Conservation (phyloP, 164 flowering plant genomes). For the Tinospora cordifolia region DNA sequence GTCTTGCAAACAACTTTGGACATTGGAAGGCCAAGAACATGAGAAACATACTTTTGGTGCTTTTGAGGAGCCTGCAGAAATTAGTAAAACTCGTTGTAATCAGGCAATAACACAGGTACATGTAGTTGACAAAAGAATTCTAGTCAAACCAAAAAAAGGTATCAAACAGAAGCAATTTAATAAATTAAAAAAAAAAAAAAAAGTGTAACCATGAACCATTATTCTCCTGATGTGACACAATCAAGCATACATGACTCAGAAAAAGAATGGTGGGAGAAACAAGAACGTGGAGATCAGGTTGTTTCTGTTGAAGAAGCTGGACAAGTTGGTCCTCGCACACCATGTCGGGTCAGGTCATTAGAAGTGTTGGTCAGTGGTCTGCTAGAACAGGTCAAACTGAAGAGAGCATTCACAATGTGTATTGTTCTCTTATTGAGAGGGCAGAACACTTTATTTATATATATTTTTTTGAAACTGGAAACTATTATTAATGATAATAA, state of each 20-base stretch:
- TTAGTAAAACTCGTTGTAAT: neutral
- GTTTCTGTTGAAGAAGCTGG: slow-evolving; percentile 59
- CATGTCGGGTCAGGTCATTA: slow-evolving; percentile 83
- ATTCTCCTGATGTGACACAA: slow-evolving; percentile 26
- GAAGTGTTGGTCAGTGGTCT: slow-evolving; percentile 99
- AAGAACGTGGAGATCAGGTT: slow-evolving; percentile 65
- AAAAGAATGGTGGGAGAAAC: slow-evolving; percentile 92
- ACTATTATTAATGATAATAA: slow-evolving; percentile 30
- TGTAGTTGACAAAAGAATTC: neutral
- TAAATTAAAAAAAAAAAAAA: too few species aligned
- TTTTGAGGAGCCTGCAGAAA: slow-evolving; percentile 75
- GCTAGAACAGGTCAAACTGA: slow-evolving; percentile 96
- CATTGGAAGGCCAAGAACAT: slow-evolving; percentile 87
- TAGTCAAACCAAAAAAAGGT: neutral
- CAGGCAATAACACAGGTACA: neutral
- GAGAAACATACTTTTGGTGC: slow-evolving; percentile 84
- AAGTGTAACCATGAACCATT: too few species aligned
- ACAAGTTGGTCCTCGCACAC: slow-evolving; percentile 81
- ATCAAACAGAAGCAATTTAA: too few species aligned
- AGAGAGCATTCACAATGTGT: slow-evolving; percentile 92
- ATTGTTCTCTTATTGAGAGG: slow-evolving; percentile 85
- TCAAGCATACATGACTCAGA: slow-evolving; percentile 27
- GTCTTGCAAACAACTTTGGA: slow-evolving; percentile 97
- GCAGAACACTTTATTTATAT: slow-evolving; percentile 89
- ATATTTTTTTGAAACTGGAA: too few species aligned